Base-by-base conservation (phyloP, 345 rosid species). In the Alliaria petiolata region DNA sequence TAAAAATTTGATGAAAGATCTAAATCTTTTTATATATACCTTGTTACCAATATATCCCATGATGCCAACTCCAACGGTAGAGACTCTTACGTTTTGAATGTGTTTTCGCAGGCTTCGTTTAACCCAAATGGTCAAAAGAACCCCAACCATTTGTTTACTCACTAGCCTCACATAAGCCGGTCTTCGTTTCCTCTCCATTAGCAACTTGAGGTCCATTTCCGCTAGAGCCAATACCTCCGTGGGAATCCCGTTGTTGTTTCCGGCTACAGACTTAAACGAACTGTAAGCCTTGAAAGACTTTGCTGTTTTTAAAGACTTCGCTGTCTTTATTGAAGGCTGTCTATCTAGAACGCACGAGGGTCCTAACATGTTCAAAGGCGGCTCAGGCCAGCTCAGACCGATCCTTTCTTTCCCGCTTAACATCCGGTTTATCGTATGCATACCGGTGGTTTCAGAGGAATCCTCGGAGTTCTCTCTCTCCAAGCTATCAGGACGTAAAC, bases 11-110 rank as follows among this genome's bases (percentile, higher is more conserved):
- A 34, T 67, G 61, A 43, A 15, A 7, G 14, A 8, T 42, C 4
- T 25, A 25, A 22, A 22, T 22, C 3, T 22, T 22, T 4, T 35
- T 62, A 36, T 30, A 55, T 46, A 30, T 76, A 93, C 98, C 93
- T 93, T 93, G 81, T 93, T 93, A 68, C 98, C 98, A 38, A 93
- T 93, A 77, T 86, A 93, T 71, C 98, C 98, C 98, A 93, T 93
- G 17, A 78, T 83, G 16, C 98, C 97, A 74, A 93, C 98, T 38
- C 97, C 97, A 76, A 93, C 97, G 0, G 95, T 86, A 8, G 98
- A 90, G 28, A 90, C 95, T 76, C 85, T 83, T 22, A 93, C 63
- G 60, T 93, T 90, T 64, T 86, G 97, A 78, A 93, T 87, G 63
- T 87, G 86, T 81, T 84, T 85, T 30, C 98, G 87, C 66, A 93